Evolutionary conservation across 169 alveolate species (phyloP).

Genomic region (Plasmodium inui): DNA sequence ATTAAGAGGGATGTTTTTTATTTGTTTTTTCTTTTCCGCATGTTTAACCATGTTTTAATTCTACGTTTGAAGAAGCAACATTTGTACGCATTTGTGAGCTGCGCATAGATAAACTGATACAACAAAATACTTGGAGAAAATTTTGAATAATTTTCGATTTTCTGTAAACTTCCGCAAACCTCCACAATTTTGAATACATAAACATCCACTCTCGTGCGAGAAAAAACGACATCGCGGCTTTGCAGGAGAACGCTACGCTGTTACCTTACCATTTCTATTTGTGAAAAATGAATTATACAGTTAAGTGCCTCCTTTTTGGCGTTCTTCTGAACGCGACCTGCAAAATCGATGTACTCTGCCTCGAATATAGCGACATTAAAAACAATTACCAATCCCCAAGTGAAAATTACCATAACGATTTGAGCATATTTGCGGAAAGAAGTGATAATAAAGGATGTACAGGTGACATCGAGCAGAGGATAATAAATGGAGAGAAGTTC

Average conservation of each 20-base stretch:
- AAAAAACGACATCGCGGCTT: not conserved
- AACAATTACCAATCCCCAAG: not conserved
- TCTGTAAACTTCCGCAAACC: not conserved
- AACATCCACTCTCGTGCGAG: not conserved
- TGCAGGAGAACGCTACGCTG: not conserved
- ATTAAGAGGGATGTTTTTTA: not conserved
- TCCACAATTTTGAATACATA: not conserved
- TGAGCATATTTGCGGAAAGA: not conserved
- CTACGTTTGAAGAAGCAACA: not conserved
- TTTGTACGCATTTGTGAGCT: not conserved
- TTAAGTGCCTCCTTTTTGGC: not conserved
- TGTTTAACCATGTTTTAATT: not conserved
- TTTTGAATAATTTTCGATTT: not conserved
- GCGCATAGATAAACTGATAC: not conserved
- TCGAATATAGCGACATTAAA: not conserved
- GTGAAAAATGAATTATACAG: not conserved
- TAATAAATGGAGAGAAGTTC: conserved; percentile 62
- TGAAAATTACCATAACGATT: not conserved
- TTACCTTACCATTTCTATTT: not conserved
- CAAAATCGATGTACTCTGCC: not conserved
- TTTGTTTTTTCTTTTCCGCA: not conserved
- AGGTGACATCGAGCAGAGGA: conserved; percentile 19
- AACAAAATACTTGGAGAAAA: not conserved
- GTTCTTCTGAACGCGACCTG: conserved; percentile 4
- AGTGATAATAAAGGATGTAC: conserved; percentile 48